phyloP scores from a whole-genome alignment of 2,329 filamentous ascomycete species.

The Arthrobotrys pseudoclavata region DNA sequence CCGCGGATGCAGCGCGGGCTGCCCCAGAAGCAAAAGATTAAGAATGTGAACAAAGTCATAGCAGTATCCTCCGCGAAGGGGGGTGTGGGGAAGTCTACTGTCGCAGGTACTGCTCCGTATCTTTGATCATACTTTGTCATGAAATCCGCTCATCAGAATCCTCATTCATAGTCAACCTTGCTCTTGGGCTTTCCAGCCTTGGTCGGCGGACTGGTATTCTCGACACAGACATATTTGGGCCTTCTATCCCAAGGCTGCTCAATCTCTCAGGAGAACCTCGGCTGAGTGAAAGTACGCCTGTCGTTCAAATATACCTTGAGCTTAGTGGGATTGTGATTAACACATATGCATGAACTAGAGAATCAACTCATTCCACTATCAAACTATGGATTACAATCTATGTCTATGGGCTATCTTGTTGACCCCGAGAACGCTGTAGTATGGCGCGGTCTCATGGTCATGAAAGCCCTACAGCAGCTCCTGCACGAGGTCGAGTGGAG shows the following conservation, averaged over 20 bases:
- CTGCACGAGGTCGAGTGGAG: slow-evolving; percentile 97
- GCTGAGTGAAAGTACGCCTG: slow-evolving; percentile 76
- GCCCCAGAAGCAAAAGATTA: slow-evolving; percentile 83
- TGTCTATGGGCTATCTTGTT: slow-evolving; percentile 98
- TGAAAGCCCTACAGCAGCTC: slow-evolving; percentile 95
- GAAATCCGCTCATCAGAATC: not conserved
- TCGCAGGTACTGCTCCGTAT: slow-evolving; percentile 74
- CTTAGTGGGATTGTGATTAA: slow-evolving; percentile 19
- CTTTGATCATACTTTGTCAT: slow-evolving; percentile 1
- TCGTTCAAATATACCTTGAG: slow-evolving; percentile 5
- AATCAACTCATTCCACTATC: slow-evolving; percentile 88
- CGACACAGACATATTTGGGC: slow-evolving; percentile 96
- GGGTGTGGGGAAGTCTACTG: slow-evolving; percentile 96
- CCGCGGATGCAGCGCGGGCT: slow-evolving; percentile 84
- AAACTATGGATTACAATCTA: slow-evolving; percentile 95
- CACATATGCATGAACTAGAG: slow-evolving; percentile 68
- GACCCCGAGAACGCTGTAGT: slow-evolving; percentile 84
- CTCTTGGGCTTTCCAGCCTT: slow-evolving; percentile 84
- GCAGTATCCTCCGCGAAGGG: slow-evolving; percentile 98
- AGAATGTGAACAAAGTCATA: slow-evolving; percentile 88
- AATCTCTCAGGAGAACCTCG: slow-evolving; percentile 83
- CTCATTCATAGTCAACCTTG: slow-evolving; percentile 74
- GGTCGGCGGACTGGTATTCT: slow-evolving; percentile 88
- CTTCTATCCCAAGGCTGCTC: slow-evolving; percentile 90
- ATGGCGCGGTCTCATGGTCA: slow-evolving; percentile 97